Conservation (phyloP, 768 basidiomycete species). For the Pleurotus platypus region DNA sequence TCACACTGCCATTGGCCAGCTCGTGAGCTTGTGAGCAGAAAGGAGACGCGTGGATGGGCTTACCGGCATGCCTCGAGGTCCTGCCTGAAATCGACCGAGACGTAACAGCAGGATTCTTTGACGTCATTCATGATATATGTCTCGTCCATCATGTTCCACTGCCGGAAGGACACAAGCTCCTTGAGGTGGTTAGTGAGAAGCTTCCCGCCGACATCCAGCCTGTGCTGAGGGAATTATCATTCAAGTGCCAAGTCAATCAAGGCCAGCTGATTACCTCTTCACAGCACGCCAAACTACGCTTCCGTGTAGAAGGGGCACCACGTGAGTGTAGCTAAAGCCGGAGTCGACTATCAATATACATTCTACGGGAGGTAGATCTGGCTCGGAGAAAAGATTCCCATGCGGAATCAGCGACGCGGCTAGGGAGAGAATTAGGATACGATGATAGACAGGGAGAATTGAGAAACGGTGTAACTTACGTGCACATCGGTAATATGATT, state of each 20-base stretch:
- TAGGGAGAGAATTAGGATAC: conserved; percentile 28
- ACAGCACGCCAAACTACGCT: conserved; percentile 77
- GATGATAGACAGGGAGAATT: background rate
- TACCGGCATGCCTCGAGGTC: conserved; percentile 83
- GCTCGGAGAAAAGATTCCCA: conserved; percentile 62
- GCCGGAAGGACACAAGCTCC: conserved; percentile 89
- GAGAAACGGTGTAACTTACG: conserved; percentile 48
- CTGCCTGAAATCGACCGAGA: conserved; percentile 63
- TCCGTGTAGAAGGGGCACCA: conserved; percentile 78
- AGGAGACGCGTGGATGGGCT: conserved; percentile 22
- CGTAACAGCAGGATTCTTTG: conserved; percentile 89
- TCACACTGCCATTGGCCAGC: conserved; percentile 31
- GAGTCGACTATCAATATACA: conserved; percentile 84
- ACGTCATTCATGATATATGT: conserved; percentile 91
- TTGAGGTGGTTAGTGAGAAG: conserved; percentile 94
- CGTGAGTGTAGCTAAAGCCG: conserved; percentile 93
- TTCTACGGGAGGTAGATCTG: conserved; percentile 55
- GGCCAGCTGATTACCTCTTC: conserved; percentile 53
- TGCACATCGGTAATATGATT: conserved; percentile 74
- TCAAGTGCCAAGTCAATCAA: conserved; percentile 11
- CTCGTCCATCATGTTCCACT: conserved; percentile 99
- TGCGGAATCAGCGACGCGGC: conserved; percentile 79
- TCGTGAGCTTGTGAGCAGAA: too few relatives aligned
- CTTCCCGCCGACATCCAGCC: conserved; percentile 94
- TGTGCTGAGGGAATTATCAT: conserved; percentile 27